Base-by-base conservation (phyloP, 306 rosid species). In the Psophocarpus tetragonolobus region DNA sequence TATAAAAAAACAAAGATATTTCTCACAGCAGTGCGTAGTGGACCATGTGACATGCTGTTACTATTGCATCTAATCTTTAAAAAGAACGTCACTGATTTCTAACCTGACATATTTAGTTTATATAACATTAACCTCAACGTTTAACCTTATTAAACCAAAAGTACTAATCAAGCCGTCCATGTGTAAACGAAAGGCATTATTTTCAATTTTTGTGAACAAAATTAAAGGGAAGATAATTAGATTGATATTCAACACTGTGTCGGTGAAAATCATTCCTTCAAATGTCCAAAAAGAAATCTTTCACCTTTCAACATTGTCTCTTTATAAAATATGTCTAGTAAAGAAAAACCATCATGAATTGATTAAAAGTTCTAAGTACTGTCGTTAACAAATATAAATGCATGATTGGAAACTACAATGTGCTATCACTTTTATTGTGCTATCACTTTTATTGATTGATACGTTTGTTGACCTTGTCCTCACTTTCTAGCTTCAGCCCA, bases 361-460 rank as follows among this genome's bases (percentile, higher is more conserved):
- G 61, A 39, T 74, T 50, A 66, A 70, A 76, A 70, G n/a, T 83
- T 71, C 81, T 73, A 73, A 82, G 76, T 42, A 80, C 58, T n/a
- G 61, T 56, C 3, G 61, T 72, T 72, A 68, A 63, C 9, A 57
- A 80, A 77, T 60, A 24, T 67, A n/a, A 69, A 54, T 68, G 48
- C 57, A 66, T 44, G 50, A 51, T 71, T 60, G 48, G 72, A 47
- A 71, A 82, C n/a, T 27, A 50, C 39, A 62, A 30, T 47, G 54
- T 6, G 44, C 44, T 24, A 47, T 80, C 45, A 62, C 29, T 64
- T 10, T 76, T 63, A 32, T 66, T 45, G 81, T 6, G 44, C 44
- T 24, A 47, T 80, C 45, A 62, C 29, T 64, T 10, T 76, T 63
- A 32, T 66, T 45, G 81, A 65, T 76, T 24, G 83, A 24, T 73